Base-by-base conservation (phyloP, 768 basidiomycete genomes). In the Cytidiella melzeri region DNA sequence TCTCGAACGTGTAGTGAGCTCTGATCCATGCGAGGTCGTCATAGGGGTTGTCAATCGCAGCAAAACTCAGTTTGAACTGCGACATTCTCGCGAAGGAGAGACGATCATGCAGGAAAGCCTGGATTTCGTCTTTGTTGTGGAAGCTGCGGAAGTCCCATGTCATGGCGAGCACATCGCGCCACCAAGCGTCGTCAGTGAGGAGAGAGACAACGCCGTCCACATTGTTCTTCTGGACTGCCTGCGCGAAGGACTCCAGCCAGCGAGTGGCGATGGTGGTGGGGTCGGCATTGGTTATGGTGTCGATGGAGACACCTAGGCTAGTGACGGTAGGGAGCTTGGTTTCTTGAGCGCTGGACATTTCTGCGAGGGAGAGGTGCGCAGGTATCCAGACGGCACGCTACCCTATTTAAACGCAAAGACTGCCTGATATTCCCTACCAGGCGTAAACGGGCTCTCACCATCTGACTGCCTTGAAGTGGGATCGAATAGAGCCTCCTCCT, bases 1-100 rank as follows among this genome's bases (percentile, higher is more conserved):
- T 72, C 50, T 71, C 66, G 56, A 82, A 75, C 19, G 67, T 64
- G 63, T 78, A 71, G 24, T 60, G 55, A 12, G 45, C 56, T 48
- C 54, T 53, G 51, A 64, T 56, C 61, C 64, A 64, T 4, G 56
- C 61, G 41, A 64, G 57, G 45, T 64, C 62, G 20, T 56, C 54
- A 48, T 55, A 61, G 5, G 54, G 58, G 38, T 40, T 54, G 37
- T 58, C 53, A 43, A 57, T 39, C 27, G 42, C 45, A 11, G 54
- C 58, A 25, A 41, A 39, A 7, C 25, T 36, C 36, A 61, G 56
- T 51, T 55, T 53, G 48, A 60, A 50, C 7, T 47, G 28, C 5
- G 48, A 25, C 10, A 58, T 47, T 45, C 59, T 53, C 42, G 54
- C 21, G n/a, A 20, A 27, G 3, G 43, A 47, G 45, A 64, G 57